Base-by-base conservation (phyloP, 2,329 filamentous ascomycete species). In the Fusarium newnesense region DNA sequence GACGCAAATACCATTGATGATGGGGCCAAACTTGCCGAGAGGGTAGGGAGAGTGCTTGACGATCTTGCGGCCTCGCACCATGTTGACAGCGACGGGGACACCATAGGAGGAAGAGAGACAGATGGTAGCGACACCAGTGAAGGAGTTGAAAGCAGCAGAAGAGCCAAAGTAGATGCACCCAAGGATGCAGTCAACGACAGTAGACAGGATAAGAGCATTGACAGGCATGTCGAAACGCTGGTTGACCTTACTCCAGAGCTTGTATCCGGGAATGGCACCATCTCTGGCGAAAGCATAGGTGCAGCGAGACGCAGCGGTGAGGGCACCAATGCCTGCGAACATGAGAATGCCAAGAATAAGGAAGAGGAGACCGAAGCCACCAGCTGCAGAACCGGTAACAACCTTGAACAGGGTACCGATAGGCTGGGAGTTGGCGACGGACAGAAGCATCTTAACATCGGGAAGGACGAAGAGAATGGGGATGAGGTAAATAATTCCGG, bases 121-220 rank as follows among this genome's bases (percentile, higher is more conserved):
- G 79, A 95, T 94, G 9, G 93, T 95, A 3, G 93, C 93, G 2
- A 94, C 92, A 34, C 93, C 92, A 0, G 93, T 95, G 81, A 95
- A 95, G 15, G 90, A 91, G 84, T 92, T 93, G 84, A 95, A 95
- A 0, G 93, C 93, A 0, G 92, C 92, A 1, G 89, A 88, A 3
- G 91, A 93, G 15, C 93, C 93, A 72, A 95, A 94, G 83, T 94
- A 95, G 80, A 95, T 94, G 73, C 93, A 86, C 1, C 93, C 93
- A 1, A 95, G 86, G 16, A 95, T 83, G 74, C 90, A 92, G 80
- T 93, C 90, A 47, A 95, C 89, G 0, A 86, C 78, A 0, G 92
- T 91, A 0, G 92, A 94, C 5, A 95, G 85, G 7, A 90, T 83
- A 11, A 95, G 85, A 2, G 91, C 92, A 85, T 87, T 90, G 4